Base-by-base conservation (phyloP, 169 alveolate species). In the Plasmodium cynomolgi region DNA sequence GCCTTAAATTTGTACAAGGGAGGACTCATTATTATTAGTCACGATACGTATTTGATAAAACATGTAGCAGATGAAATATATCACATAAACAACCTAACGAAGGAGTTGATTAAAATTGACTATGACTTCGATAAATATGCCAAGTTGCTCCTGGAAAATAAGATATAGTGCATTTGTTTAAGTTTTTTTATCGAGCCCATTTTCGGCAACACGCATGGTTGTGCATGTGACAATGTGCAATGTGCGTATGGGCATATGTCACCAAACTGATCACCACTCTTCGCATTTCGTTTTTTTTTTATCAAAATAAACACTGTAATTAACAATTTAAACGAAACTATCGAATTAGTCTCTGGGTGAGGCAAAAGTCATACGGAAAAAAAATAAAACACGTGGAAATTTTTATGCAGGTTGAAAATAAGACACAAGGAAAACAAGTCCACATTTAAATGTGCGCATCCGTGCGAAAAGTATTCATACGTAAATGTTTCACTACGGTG, bases 21-120 rank as follows among this genome's bases (percentile, higher is more conserved):
- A 81, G 99, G 99, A 20, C 96, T 99, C 44, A 95, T 99, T 29
- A 97, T 99, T 68, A 99, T 99, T 23, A 97, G 99, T 92, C 99
- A 99, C 95, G 99, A 99, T 95, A 97, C 98, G 82, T 98, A 98
- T 93, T 97, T 99, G 84, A 98, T 99, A 82, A 97, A 98, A 39
- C 97, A 98, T 71, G 99, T 98, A 29, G 98, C 99, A 93, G 99
- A 98, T 84, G 97, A 98, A 95, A 97, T 99, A 47, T 98, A 98
- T 97, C 98, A 98, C 92, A 98, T 99, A 72, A 97, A 96, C 91
- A 95, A 93, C 71, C 95, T 97, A 44, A 96, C 98, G 31, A 97
- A 96, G 84, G 96, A 97, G 81, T 97, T 98, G 26, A 95, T 96
- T 88, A 97, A 96, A 84, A 98, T 98, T 96, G 98, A 98, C 15